These are phyloP conservation scores for Candida buenavistaensis DNA, from an alignment of 1,139 yeast species.

Conservation along the genomic window DNA sequence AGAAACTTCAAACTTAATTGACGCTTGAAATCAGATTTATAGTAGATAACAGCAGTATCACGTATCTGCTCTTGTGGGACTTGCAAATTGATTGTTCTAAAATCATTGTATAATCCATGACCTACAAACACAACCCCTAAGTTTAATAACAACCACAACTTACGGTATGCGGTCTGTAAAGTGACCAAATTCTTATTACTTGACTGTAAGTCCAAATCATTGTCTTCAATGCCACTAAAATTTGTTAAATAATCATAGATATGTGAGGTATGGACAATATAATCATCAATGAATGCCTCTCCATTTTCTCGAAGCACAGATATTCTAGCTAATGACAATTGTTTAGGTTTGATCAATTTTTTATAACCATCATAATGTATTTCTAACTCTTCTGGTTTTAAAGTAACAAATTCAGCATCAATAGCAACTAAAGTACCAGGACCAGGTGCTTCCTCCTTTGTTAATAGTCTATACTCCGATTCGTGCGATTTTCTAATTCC, in stretches of 20 bases:
- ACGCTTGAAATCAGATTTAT: conserved; percentile 67
- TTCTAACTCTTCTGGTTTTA: conserved; percentile 80
- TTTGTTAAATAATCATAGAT: conserved; percentile 86
- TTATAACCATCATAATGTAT: conserved; percentile 67
- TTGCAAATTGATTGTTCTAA: conserved; percentile 86
- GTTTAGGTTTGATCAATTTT: conserved; percentile 70
- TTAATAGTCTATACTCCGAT: conserved; percentile 65
- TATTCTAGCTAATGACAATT: conserved; percentile 80
- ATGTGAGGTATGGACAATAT: conserved; percentile 69
- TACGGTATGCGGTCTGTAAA: conserved; percentile 80
- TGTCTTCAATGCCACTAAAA: conserved; percentile 89
- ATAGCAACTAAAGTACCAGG: conserved; percentile 84
- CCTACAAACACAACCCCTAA: conserved; percentile 93
- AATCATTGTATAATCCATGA: conserved; percentile 89
- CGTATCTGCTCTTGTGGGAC: conserved; percentile 84
- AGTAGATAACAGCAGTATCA: conserved; percentile 83
- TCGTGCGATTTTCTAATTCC: conserved; percentile 60
- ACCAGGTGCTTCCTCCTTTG: conserved; percentile 66
- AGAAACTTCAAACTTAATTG: conserved; percentile 85
- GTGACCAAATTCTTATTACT: conserved; percentile 77
- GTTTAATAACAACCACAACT: conserved; percentile 84
- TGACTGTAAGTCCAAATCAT: conserved; percentile 74
- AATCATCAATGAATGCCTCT: conserved; percentile 88
- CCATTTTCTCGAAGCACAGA: conserved; percentile 87
- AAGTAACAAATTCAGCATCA: conserved; percentile 93